Evolutionary conservation across 169 alveolate genomes (phyloP), one percentile per base, ranked within the genome.

Genomic region (Plasmodium cynomolgi): DNA sequence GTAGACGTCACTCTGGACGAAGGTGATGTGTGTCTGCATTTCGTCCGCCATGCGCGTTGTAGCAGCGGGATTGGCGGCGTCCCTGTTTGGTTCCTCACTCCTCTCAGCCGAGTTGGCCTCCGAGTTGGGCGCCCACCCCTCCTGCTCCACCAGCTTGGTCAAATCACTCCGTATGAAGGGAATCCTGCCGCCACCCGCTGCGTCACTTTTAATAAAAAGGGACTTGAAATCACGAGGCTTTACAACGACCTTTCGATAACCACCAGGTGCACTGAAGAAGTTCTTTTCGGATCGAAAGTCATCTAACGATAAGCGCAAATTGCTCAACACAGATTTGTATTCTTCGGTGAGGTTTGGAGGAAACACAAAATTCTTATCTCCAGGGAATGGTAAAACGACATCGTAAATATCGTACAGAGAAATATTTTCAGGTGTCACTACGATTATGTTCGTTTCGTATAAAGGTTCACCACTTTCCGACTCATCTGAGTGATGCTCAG

Each of bases 301-400:
- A 44, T 95, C 95, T 34, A 81, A 62, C 3, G 94, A 33, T 56
- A 90, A 81, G 50, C 79, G 47, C 74, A 97, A 85, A 23, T 95
- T 91, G 20, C 93, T 79, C 94, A 97, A 84, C 41, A 96, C 86
- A 75, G 86, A 56, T 13, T 88, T 84, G 58, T 95, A 95, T 82
- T 74, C 92, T 23, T 81, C 83, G 0, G 17, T 86, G 71, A 95
- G 81, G 84, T 90, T 95, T 81, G 95, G 95, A 44, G 99, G 99
- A 84, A 95, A 93, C 58, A 91, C 33, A 6, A 95, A 93, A 83
- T 93, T 96, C 37, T 81, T 56, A 91, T 98, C 98, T 0, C 99
- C 99, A 8, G 99, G 98, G 20, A 98, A 94, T 7, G 99, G 99
- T 68, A 98, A 93, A 31, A 98, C 99, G 26, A 98, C 98, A 95